Base-by-base conservation (phyloP, 2,329 filamentous ascomycete species). In the Pleurostoma richardsiae region DNA sequence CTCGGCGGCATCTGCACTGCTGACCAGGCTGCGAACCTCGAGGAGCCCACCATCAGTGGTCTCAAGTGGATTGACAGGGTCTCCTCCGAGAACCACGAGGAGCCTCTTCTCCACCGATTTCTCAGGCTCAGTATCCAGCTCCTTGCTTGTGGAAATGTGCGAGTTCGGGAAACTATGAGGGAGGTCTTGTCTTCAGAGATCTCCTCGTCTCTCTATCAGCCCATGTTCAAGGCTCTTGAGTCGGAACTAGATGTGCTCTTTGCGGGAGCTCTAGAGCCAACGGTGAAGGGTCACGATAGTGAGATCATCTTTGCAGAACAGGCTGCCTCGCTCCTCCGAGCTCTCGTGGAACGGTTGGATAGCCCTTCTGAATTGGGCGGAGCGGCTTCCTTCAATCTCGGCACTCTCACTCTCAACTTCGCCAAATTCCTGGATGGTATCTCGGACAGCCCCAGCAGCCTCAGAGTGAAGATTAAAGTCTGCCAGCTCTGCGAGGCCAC, bases 261-360 rank as follows among this genome's bases (percentile, higher is more conserved):
- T 54, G 76, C 79, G 1, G 78, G 77, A 7, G 73, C 74, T 2
- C 66, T 76, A 27, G 76, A 73, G 52, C 69, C 72, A 2, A 67
- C 72, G 4, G 71, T 74, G 38, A 75, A 74, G 47, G 75, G 71
- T 30, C 74, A 74, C 36, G 82, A 85, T 39, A 76, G 74, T 44
- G 80, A 84, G 50, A 76, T 85, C 27, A 68, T 83, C 1, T 86
- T 87, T 61, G 82, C 81, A 5, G 83, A 86, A 56, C 83, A 87
- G 59, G 77, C 81, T 6, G 80, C 82, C 4, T 80, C 81, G 4
- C 68, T 87, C 28, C 63, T 87, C 33, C 81, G 77, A 48, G 77
- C 76, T 2, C 71, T 86, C 43, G 79, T 87, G 5, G 83, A 86
- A 54, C 73, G 80, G 36, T 65, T 86, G 3, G 80, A 84, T 49